These are phyloP conservation scores for Pleoardoris graminearum DNA, from an alignment of 2,329 filamentous ascomycete species.

Conservation along the genomic window DNA sequence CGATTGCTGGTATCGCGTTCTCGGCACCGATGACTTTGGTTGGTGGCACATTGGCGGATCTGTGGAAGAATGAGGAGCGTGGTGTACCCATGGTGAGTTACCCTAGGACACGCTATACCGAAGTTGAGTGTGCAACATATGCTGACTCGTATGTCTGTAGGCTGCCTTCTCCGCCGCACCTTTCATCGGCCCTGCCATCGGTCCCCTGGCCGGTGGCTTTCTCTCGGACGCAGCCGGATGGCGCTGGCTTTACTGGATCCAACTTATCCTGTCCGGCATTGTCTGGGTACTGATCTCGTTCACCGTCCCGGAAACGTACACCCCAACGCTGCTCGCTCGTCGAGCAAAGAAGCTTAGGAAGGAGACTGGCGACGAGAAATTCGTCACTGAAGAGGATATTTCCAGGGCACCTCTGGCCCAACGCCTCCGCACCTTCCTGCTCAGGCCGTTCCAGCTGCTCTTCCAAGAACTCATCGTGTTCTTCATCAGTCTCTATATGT, in stretches of 20 bases:
- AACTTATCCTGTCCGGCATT: slow-evolving; percentile 50
- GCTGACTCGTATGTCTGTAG: not conserved
- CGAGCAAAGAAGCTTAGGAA: slow-evolving; percentile 60
- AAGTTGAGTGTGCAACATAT: not conserved
- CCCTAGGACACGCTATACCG: not conserved
- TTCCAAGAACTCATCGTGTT: slow-evolving; percentile 85
- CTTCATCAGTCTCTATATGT: slow-evolving; percentile 83
- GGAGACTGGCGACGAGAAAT: slow-evolving; percentile 65
- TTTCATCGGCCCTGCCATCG: slow-evolving; percentile 76
- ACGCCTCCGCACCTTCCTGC: slow-evolving; percentile 71
- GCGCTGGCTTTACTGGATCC: slow-evolving; percentile 63
- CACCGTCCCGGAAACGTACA: slow-evolving; percentile 57
- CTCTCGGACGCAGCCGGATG: slow-evolving; percentile 66
- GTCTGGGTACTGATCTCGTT: slow-evolving; percentile 50
- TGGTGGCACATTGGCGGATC: slow-evolving; percentile 77
- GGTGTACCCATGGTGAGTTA: slow-evolving; percentile 71
- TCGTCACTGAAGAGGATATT: slow-evolving; percentile 80
- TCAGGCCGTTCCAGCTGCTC: slow-evolving; percentile 83
- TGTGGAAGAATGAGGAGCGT: slow-evolving; percentile 83
- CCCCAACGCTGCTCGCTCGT: slow-evolving; percentile 52
- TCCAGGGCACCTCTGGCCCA: slow-evolving; percentile 71
- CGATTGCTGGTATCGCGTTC: slow-evolving; percentile 81
- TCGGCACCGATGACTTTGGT: slow-evolving; percentile 86
- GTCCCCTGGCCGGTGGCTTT: slow-evolving; percentile 69
- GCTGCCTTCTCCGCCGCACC: slow-evolving; percentile 82